A percentile compares a stretch with the other conserved stretches of the same genome.
phyloP scores from a whole-genome alignment of 345 rosid genomes.

The Dipteronia dyeriana region DNA sequence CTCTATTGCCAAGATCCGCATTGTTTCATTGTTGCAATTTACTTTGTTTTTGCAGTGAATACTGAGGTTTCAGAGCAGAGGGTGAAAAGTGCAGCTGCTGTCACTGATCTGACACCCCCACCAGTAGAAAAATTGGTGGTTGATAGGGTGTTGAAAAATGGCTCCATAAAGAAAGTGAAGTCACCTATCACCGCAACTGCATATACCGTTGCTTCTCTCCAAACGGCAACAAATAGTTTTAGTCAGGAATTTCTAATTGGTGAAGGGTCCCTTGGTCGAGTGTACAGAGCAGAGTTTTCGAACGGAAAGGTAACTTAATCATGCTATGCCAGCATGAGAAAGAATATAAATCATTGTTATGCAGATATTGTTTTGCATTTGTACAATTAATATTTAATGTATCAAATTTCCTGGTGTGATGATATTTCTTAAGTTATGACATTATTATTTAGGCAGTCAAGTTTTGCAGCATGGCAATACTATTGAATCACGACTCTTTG shows the following conservation, averaged over 20 bases:
- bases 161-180: conserved; percentile 66
- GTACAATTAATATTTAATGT: not conserved
- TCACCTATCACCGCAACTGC: conserved; percentile 81
- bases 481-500: not conserved
- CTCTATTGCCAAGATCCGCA: not conserved
- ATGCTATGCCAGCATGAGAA: not conserved
- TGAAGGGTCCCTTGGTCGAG: conserved; percentile 99
- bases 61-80: conserved; percentile 65
- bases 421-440: not conserved
- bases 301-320: conserved; percentile 70
- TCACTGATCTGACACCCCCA: conserved; percentile 71
- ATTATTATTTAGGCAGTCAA: not conserved
- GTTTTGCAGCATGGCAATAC: conserved; percentile 5
- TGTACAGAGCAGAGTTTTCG: conserved; percentile 85
- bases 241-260: conserved; percentile 89
- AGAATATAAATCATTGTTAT: not conserved
- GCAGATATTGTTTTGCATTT: not conserved
- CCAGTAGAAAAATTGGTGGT: conserved; percentile 68
- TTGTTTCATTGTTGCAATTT: conserved; percentile 9
- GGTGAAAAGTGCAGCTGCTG: conserved; percentile 62
- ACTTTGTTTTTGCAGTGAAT: conserved; percentile 34
- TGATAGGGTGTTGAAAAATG: conserved; percentile 64
- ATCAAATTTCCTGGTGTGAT: not conserved
- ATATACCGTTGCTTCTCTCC: conserved; percentile 84
- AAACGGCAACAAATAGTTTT: conserved; percentile 89